phyloP scores from a whole-genome alignment of 164 flowering plant genomes.

The Stephania yunnanensis region DNA sequence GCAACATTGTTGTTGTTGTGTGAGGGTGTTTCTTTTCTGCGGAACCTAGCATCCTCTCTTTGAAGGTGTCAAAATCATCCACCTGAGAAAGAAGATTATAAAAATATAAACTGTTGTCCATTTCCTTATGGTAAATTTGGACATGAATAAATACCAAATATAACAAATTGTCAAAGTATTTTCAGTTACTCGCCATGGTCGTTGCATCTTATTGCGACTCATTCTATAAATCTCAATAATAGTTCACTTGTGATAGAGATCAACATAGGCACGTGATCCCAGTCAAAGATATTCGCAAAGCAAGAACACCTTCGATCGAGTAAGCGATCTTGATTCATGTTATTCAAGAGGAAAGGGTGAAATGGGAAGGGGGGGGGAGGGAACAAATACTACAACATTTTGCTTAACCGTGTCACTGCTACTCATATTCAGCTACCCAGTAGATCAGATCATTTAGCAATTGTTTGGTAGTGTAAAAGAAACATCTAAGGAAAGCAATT shows the following conservation, averaged over 20 bases:
- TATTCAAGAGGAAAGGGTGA: conserved; percentile 14
- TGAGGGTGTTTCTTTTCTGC: too few species aligned
- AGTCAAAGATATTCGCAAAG: conserved; percentile 99
- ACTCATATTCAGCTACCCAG: neutral
- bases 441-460: too few species aligned
- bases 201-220: conserved; percentile 97
- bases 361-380: neutral
- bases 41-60: too few species aligned
- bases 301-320: conserved; percentile 93
- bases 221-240: conserved; percentile 95
- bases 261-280: conserved; percentile 99
- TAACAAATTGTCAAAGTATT: neutral
- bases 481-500: too few species aligned
- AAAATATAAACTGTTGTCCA: too few species aligned
- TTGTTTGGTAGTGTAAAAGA: too few species aligned
- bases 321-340: conserved; percentile 78
- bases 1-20: too few species aligned
- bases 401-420: neutral
- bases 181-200: conserved; percentile 89
- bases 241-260: conserved; percentile 94
- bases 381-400: neutral
- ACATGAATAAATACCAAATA: neutral
- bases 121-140: neutral
- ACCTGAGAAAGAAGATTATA: conserved; percentile 42
- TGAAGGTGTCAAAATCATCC: conserved; percentile 80